Percentiles rank a stretch among this genome's conserved stretches.
Conservation (phyloP, 345 rosid genomes). For the Populus davidiana region DNA sequence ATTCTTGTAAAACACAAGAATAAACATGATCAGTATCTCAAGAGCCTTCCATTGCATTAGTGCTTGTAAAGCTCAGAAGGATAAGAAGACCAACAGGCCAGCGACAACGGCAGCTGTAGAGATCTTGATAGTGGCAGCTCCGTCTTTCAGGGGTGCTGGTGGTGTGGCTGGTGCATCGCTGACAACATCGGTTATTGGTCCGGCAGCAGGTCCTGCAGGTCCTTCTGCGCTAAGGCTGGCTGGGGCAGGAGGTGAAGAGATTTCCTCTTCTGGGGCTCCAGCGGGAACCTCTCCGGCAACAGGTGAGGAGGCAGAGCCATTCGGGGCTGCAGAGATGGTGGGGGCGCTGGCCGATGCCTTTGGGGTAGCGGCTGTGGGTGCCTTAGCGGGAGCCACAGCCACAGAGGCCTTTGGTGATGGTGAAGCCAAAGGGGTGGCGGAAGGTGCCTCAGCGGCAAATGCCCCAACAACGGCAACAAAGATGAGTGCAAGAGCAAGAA, state of each 20-base stretch:
- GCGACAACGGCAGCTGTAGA: slow-evolving; percentile 15
- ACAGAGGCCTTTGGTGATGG: background rate
- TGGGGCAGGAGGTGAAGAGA: slow-evolving; percentile 26
- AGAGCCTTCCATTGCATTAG: background rate
- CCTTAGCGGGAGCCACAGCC: background rate
- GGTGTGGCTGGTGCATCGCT: slow-evolving; percentile 15
- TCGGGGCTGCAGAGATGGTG: background rate
- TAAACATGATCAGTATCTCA: background rate
- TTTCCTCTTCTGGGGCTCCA: background rate
- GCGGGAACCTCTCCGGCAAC: background rate
- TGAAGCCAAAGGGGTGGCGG: slow-evolving; percentile 3
- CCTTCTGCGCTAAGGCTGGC: background rate
- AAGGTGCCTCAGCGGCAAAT: slow-evolving; percentile 22
- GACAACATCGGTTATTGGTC: slow-evolving; percentile 2
- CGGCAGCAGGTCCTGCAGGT: slow-evolving; percentile 2
- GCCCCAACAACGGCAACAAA: slow-evolving; percentile 29
- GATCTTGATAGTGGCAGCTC: slow-evolving; percentile 1
- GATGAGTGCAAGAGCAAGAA: slow-evolving; percentile 24
- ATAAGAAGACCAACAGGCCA: slow-evolving; percentile 20
- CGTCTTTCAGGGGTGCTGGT: background rate
- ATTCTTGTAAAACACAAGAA: no score
- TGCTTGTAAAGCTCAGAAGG: slow-evolving; percentile 1
- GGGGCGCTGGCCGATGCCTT: background rate
- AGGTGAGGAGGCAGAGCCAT: background rate
- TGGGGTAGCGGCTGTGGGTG: slow-evolving; percentile 1